Percentiles rank a stretch among this genome's conserved stretches.
phyloP scores from a whole-genome alignment of 2,329 filamentous ascomycete genomes.

The Epichloe sp. region DNA sequence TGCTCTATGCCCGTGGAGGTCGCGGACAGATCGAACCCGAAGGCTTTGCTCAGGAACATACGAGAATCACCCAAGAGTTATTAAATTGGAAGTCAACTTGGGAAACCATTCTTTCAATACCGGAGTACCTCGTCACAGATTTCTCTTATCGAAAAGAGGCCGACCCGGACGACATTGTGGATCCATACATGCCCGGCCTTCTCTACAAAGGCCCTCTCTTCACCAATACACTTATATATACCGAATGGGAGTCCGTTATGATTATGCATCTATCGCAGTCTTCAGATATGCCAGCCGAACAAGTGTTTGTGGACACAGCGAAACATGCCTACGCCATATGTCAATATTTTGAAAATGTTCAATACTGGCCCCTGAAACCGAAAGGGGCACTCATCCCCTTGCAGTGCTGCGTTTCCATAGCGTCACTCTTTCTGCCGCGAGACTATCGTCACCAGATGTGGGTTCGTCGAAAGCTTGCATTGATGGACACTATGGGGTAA shows the following conservation, averaged over 20 bases:
- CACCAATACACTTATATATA: conserved; percentile 57
- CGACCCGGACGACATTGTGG: conserved; percentile 53
- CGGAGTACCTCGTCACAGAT: conserved; percentile 47
- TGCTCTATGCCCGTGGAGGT: conserved; percentile 57
- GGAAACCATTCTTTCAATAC: conserved; percentile 47
- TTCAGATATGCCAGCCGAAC: conserved; percentile 38
- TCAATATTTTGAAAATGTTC: conserved; percentile 67
- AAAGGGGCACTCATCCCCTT: conserved; percentile 58
- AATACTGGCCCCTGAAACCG: conserved; percentile 56
- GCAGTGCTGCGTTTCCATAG: conserved; percentile 65
- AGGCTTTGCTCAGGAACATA: conserved; percentile 51
- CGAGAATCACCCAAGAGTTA: conserved; percentile 34
- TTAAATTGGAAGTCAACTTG: conserved; percentile 41
- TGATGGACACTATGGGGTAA: conserved; percentile 68
- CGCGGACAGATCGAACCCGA: conserved; percentile 50
- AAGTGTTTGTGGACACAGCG: conserved; percentile 40
- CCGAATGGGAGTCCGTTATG: conserved; percentile 67
- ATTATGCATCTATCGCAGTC: conserved; percentile 73
- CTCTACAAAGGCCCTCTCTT: conserved; percentile 61
- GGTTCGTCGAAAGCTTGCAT: conserved; percentile 66
- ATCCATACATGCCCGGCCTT: conserved; percentile 57
- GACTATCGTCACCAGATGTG: conserved; percentile 63
- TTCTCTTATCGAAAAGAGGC: conserved; percentile 42
- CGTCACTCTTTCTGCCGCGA: conserved; percentile 65
- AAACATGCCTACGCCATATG: conserved; percentile 56